Evolutionary conservation across 768 basidiomycete genomes (phyloP).

Genomic region (Xerocomellus amylosporus): DNA sequence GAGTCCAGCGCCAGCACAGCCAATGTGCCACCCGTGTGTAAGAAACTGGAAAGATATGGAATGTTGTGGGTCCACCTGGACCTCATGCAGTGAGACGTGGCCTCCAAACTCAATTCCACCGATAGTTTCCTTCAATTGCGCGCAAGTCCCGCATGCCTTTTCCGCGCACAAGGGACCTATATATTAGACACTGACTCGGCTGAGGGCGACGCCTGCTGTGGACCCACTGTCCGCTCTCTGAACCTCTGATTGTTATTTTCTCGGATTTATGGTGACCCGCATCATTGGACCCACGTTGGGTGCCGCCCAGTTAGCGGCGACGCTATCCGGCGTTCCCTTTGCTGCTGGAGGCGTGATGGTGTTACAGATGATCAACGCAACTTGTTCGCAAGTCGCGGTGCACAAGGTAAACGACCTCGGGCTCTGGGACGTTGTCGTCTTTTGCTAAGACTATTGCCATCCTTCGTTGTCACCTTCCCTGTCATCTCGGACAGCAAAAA

Average conservation of each 20-base stretch:
- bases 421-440: background rate
- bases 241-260: background rate
- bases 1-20: background rate
- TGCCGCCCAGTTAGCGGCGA: slow-evolving; percentile 42
- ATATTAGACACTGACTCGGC: slow-evolving; percentile 9
- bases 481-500: slow-evolving; percentile 36
- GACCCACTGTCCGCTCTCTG: background rate
- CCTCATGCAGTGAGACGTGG: background rate
- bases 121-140: background rate
- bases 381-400: slow-evolving; percentile 45
- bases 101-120: background rate
- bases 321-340: slow-evolving; percentile 45
- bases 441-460: background rate
- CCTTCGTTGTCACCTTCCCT: background rate
- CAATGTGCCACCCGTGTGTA: background rate
- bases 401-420: slow-evolving; percentile 47
- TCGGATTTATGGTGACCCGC: slow-evolving; percentile 16
- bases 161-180: background rate
- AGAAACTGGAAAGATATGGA: background rate
- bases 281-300: slow-evolving; percentile 20
- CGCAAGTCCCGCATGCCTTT: background rate
- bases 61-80: slow-evolving; percentile 11
- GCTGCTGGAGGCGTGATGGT: slow-evolving; percentile 42
- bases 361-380: slow-evolving; percentile 42
- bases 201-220: background rate